Evolutionary conservation across 208 protist species (phyloP), one percentile per base, ranked within the genome.

Genomic region (Trypanosomatidae sp.): DNA sequence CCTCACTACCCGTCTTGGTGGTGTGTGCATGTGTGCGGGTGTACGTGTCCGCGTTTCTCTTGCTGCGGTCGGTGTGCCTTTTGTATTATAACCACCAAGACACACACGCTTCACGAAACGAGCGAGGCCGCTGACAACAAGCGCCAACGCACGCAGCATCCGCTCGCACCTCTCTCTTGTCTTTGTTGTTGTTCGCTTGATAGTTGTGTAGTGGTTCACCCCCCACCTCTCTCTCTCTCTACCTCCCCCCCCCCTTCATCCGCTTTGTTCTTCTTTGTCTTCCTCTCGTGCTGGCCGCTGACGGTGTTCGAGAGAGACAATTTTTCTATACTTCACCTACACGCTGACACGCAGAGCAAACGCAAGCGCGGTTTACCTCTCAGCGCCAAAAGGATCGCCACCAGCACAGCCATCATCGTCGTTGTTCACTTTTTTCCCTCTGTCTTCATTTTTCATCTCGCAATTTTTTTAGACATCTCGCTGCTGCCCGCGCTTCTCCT

Each of bases 51-150:
- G 3, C 33, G 33, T 62, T 13, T 43, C 12, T 1, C 3, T 43
- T 19, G 2, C 8, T 2, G 28, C 25, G 10, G 9, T 7, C 30
- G 1, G 58, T 43, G 17, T 22, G 22, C 22, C 52, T 28, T 65
- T 39, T 65, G 17, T 60, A 12, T 46, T 55, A 69, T 52, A 50
- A 69, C 65, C 19, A 69, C 19, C n/a, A n/a, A 39, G 25, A 55
- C 60, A 19, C 36, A 46, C 30, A n/a, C 60, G 36, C 36, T 39
- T n/a, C 28, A 43, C 33, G 58, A 62, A 33, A 36, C 58, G 33
- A 10, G 33, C 58, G 19, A 30, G 30, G 12, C 13, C 55, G 12
- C 15, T n/a, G 33, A 62, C 58, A 62, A 8, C 33, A 62, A 62
- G 12, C 58, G 58, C 12, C 25, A 62, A n/a, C 58, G 7, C 3